Evolutionary conservation across 495 filamentous ascomycete species (phyloP).

Genomic region (Glutinoglossum americanum): DNA sequence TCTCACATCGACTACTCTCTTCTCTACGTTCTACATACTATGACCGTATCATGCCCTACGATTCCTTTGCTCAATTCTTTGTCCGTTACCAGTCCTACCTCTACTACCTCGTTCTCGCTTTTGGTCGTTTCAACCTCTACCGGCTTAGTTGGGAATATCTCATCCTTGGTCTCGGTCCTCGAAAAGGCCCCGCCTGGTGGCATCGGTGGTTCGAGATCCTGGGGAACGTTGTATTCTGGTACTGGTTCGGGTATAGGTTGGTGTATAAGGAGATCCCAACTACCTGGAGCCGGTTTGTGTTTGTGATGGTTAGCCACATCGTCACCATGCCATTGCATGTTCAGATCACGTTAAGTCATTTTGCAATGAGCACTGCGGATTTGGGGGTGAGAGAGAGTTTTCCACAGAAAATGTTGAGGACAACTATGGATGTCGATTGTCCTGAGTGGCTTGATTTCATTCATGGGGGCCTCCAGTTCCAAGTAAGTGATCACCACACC

Average conservation of each 20-base stretch:
- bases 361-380: slow-evolving; percentile 89
- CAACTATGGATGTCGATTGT: slow-evolving; percentile 96
- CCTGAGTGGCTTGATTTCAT: slow-evolving; percentile 90
- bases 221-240: slow-evolving; percentile 80
- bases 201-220: slow-evolving; percentile 66
- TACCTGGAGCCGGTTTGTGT: slow-evolving; percentile 45
- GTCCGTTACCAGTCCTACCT: slow-evolving; percentile 59
- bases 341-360: slow-evolving; percentile 92
- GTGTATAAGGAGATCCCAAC: slow-evolving; percentile 57
- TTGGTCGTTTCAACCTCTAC: slow-evolving; percentile 48
- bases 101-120: slow-evolving; percentile 47
- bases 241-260: slow-evolving; percentile 77
- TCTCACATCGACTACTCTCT: slow-evolving; percentile 66
- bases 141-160: slow-evolving; percentile 64
- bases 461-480: slow-evolving; percentile 91
- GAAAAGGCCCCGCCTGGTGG: slow-evolving; percentile 71
- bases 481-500: slow-evolving; percentile 17
- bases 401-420: slow-evolving; percentile 88
- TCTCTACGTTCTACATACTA: slow-evolving; percentile 74
- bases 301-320: slow-evolving; percentile 70
- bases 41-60: slow-evolving; percentile 66
- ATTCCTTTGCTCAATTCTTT: slow-evolving; percentile 47
- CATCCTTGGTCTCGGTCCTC: slow-evolving; percentile 50
- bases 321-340: slow-evolving; percentile 75
- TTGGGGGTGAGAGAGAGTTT: slow-evolving; percentile 76